Percentiles rank a stretch among this genome's conserved stretches.
Evolutionary conservation across 2,329 filamentous ascomycete genomes (phyloP).

Genomic region (Aspergillus intermedius): DNA sequence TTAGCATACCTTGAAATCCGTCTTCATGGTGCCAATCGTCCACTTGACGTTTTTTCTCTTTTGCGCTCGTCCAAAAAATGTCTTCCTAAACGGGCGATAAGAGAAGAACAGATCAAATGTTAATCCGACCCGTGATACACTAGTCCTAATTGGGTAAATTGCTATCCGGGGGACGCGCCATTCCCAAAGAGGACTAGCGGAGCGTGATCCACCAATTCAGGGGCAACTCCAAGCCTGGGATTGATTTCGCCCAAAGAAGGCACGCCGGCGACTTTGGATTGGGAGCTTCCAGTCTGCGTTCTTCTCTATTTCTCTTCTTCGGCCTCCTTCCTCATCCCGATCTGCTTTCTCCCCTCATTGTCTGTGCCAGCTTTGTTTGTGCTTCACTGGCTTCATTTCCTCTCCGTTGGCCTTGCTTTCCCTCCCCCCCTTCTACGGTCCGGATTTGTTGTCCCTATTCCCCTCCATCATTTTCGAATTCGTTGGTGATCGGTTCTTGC

Average conservation of each 20-base stretch:
- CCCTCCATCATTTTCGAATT: slow-evolving; percentile 10
- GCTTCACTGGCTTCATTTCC: not conserved
- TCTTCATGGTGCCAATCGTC: slow-evolving; percentile 68
- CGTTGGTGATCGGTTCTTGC: slow-evolving; percentile 11
- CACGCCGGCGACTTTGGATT: slow-evolving; percentile 4
- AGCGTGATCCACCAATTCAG: slow-evolving; percentile 24
- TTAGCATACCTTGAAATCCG: slow-evolving; percentile 78
- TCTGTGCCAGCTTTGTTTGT: not conserved
- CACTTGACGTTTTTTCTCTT: slow-evolving; percentile 6
- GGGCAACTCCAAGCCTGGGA: slow-evolving; percentile 16
- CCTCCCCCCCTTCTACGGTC: not conserved
- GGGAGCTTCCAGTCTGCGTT: slow-evolving; percentile 8
- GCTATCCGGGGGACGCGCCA: slow-evolving; percentile 19
- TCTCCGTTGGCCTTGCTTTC: not conserved
- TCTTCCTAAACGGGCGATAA: slow-evolving; percentile 19
- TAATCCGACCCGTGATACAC: slow-evolving; percentile 21
- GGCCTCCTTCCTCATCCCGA: slow-evolving; percentile 6
- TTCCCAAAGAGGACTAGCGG: slow-evolving; percentile 11
- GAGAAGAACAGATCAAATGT: slow-evolving; percentile 19
- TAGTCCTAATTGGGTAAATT: slow-evolving; percentile 24
- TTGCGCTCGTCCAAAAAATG: slow-evolving; percentile 16
- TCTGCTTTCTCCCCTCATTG: not conserved
- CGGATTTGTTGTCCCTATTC: slow-evolving; percentile 3
- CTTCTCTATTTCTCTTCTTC: slow-evolving; percentile 6
- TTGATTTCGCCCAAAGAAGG: slow-evolving; percentile 10